Base-by-base conservation (phyloP, 768 basidiomycete genomes). In the Auricularia heimuer region DNA sequence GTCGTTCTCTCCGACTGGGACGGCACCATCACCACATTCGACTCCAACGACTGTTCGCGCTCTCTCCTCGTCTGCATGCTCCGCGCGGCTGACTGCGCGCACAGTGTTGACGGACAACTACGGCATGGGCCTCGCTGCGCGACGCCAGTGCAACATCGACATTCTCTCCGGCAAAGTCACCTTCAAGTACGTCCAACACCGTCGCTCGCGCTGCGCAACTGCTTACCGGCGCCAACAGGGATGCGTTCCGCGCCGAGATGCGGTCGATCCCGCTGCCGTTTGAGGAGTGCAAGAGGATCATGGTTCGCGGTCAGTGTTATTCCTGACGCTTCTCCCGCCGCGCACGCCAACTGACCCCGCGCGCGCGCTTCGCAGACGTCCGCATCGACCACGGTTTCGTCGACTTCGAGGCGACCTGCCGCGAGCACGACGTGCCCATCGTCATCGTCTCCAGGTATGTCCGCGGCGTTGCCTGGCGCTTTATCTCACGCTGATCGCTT, bases 1-100 rank as follows among this genome's bases (percentile, higher is more conserved):
- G 85, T 96, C 24, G 90, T 90, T 10, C 78, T 96, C 58, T 91
- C 92, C 63, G 94, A 98, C 73, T 98, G 94, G 91, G 90, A 93
- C 78, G 90, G 90, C 70, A 98, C 94, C 12, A 96, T 98, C 77
- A 96, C 94, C 3, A 93, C 84, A 47, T 85, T 83, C 71, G 94
- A 98, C 73, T 93, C 91, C 4, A 98, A 98, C 75, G 94, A 97
- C 71, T 94, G 90, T 93, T 72, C 67, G 86, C 70, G 16, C 29
- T 36, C 37, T 36, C 39, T 62, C 2, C 47, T 21, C 47, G 21
- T 6, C 14, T 11, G 44, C 18, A 1, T 37, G 1, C 54, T 14
- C 44, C 44, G 62, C 14, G 36, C n/a, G 42, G 51, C 8, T 61
- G 11, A 42, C 39, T 7, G 8, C 39, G 29, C 35, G 36, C 61